phyloP scores from a whole-genome alignment of 257 asterid genomes.

The Avicennia marina region DNA sequence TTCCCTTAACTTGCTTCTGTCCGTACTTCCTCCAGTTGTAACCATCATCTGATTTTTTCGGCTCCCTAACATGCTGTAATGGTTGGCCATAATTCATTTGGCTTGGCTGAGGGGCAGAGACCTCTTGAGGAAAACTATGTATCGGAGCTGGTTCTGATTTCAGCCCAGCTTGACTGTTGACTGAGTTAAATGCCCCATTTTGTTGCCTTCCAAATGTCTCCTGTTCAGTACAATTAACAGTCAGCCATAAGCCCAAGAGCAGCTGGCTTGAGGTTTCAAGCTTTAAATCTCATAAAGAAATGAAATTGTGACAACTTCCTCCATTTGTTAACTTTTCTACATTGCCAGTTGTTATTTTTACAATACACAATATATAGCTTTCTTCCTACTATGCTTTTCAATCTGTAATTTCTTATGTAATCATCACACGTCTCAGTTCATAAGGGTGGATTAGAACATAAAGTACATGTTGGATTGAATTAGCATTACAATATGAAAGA shows the following conservation, averaged over 20 bases:
- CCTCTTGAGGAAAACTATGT: conserved; percentile 23
- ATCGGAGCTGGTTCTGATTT: conserved; percentile 32
- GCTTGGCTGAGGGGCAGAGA: conserved; percentile 16
- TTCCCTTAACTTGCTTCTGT: conserved; percentile 80
- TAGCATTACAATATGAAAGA: no score
- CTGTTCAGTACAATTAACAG: conserved; percentile 24
- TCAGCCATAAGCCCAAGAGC: not conserved
- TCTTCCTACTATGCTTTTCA: no score
- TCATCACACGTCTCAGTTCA: no score
- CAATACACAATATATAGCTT: no score
- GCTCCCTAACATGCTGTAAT: conserved; percentile 56
- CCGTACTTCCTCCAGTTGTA: conserved; percentile 91
- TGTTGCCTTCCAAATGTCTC: conserved; percentile 26
- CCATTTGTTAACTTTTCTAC: no score
- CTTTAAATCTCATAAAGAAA: no score
- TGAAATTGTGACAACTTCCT: no score
- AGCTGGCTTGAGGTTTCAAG: no score
- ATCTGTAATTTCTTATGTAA: no score
- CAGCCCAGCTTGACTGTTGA: conserved; percentile 14
- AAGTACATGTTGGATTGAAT: no score
- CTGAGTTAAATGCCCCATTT: conserved; percentile 11
- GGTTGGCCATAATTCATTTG: conserved; percentile 35
- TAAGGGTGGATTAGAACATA: no score
- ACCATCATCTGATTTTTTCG: conserved; percentile 76
- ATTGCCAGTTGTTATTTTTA: no score